phyloP scores from a whole-genome alignment of 2,329 filamentous ascomycete species.

The Arthrobotrys sphaeroides region DNA sequence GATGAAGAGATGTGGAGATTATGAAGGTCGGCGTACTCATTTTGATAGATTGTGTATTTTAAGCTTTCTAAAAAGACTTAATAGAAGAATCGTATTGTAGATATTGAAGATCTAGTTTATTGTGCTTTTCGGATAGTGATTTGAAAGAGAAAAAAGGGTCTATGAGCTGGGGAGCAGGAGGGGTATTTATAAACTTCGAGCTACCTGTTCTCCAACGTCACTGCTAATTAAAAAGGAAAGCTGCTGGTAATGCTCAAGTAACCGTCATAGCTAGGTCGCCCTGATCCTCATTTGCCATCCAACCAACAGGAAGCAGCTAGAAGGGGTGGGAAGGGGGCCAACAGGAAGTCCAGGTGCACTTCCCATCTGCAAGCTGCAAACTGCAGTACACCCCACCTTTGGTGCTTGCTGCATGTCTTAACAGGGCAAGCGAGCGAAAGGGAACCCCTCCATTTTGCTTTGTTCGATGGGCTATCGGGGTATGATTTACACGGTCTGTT shows the following conservation, averaged over 20 bases:
- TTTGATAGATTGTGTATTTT: slow-evolving; percentile 36
- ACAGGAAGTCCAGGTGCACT: background rate
- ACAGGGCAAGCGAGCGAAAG: slow-evolving; percentile 18
- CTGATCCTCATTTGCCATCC: background rate
- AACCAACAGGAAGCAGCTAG: slow-evolving; percentile 20
- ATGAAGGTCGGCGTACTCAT: slow-evolving; percentile 38
- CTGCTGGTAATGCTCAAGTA: background rate
- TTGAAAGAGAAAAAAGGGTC: background rate
- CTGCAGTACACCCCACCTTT: slow-evolving; percentile 36
- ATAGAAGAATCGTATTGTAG: slow-evolving; percentile 2
- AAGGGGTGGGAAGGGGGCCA: background rate
- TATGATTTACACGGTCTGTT: too few species aligned
- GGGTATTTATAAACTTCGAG: slow-evolving; percentile 50
- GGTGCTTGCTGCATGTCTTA: slow-evolving; percentile 10
- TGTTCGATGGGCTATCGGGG: too few species aligned
- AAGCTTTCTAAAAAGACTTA: slow-evolving; percentile 24
- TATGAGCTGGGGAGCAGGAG: background rate
- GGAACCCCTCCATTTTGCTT: slow-evolving; percentile 5
- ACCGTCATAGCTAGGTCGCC: slow-evolving; percentile 8
- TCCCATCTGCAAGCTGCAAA: background rate
- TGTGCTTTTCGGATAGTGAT: slow-evolving; percentile 9
- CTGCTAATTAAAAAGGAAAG: background rate
- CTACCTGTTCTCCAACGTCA: slow-evolving; percentile 9
- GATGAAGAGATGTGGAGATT: background rate
- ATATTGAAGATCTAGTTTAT: background rate